phyloP scores from a whole-genome alignment of 208 protist genomes.

The Kentomonas sorsogonicus region DNA sequence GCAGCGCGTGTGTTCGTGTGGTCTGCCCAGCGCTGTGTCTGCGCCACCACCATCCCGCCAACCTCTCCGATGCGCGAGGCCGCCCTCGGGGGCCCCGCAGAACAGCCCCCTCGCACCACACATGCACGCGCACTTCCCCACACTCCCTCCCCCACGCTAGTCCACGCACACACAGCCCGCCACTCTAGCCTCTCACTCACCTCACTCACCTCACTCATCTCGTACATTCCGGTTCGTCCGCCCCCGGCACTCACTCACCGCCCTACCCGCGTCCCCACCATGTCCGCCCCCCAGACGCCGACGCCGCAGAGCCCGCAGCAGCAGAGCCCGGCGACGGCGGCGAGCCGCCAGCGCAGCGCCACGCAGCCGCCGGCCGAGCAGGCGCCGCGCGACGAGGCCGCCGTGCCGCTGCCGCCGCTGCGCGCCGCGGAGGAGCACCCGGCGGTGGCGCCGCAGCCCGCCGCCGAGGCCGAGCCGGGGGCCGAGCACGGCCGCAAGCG shows the following conservation, averaged over 20 bases:
- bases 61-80: slow-evolving; percentile 11
- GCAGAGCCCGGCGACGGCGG: slow-evolving; percentile 52
- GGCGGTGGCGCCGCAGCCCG: too few relatives aligned
- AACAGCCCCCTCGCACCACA: slow-evolving; percentile 16
- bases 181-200: slow-evolving; percentile 60
- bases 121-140: too few relatives aligned
- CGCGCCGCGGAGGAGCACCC: too few relatives aligned
- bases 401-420: too few relatives aligned
- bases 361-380: slow-evolving; percentile 59
- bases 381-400: slow-evolving; percentile 79
- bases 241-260: slow-evolving; percentile 80
- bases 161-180: slow-evolving; percentile 40
- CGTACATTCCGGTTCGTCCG: slow-evolving; percentile 54
- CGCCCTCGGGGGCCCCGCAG: slow-evolving; percentile 14
- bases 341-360: slow-evolving; percentile 54
- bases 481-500: slow-evolving; percentile 77
- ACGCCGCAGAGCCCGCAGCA: slow-evolving; percentile 76
- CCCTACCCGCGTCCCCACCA: slow-evolving; percentile 77
- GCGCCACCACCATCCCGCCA: slow-evolving; percentile 11
- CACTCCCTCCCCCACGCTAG: too few relatives aligned
- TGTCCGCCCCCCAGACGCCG: slow-evolving; percentile 52
- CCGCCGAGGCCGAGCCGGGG: too few relatives aligned
- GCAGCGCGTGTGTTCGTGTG: neutral
- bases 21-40: slow-evolving; percentile 10
- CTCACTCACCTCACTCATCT: slow-evolving; percentile 23